Evolutionary conservation across 2,329 filamentous ascomycete genomes (phyloP), one percentile per base, ranked within the genome.

Genomic region (Mycosphaerella arachidis): DNA sequence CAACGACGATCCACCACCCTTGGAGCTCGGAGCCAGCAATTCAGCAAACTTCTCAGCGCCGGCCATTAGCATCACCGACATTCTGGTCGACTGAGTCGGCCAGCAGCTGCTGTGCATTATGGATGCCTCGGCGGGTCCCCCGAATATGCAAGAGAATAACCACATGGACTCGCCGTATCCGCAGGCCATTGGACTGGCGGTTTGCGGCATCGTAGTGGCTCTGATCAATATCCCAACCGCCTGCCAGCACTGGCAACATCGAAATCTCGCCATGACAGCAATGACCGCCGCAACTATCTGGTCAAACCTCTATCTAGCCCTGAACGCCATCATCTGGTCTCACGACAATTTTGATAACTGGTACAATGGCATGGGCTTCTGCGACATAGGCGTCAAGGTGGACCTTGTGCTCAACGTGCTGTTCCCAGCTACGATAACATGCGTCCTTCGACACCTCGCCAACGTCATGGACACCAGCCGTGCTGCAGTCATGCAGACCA

Each of bases 281-380:
- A 76, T 89, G 37, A 80, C 86, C 53, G 68, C 77, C 54, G 87
- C 83, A 78, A 74, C 83, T 56, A 72, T 82, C 27, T 59, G 85
- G n/a, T 71, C 80, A 59, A 87, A 87, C 66, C 58, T 86, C 56
- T 78, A 82, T 70, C 61, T 79, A 64, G 78, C 85, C 63, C 72
- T 85, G 76, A 89, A 90, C 68, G 77, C 85, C 1, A 70, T 87
- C 53, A 80, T 89, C 61, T 90, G 87, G 87, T 80, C 82, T 0
- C 82, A 77, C 7, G 83, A 87, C 63, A 75, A 87, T 63, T 67
- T 81, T 12, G 40, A 68, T 0, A 70, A 74, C 6, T 85, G 82
- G 81, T 90, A 81, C 79, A 72, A 80, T 59, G 87, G 87, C 4
- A 68, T 71, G 5, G 81, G 79, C 2, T 81, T 87, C 59, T 90